Evolutionary conservation across 371 early-diverging fungal genomes (phyloP).

Genomic region (Phascolomyces articulosus): DNA sequence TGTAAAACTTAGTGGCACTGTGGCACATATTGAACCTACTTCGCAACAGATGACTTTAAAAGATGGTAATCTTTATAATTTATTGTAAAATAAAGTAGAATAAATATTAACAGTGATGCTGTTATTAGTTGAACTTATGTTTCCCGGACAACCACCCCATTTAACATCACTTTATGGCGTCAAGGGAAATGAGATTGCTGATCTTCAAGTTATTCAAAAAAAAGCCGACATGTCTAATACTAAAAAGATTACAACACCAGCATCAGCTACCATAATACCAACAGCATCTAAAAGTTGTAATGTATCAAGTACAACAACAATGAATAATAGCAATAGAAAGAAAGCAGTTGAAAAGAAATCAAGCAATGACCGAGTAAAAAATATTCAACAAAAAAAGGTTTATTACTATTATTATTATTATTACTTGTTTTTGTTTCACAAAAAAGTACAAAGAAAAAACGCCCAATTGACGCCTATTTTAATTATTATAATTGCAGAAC

Average conservation of each 20-base stretch:
- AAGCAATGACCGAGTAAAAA: not conserved
- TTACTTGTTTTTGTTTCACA: too few species aligned
- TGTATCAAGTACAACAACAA: not conserved
- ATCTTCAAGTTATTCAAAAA: slow-evolving; percentile 47
- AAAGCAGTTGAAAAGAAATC: not conserved
- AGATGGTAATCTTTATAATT: slow-evolving; percentile 43
- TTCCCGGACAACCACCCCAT: slow-evolving; percentile 41
- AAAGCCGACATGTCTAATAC: slow-evolving; percentile 1
- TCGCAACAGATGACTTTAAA: slow-evolving; percentile 58
- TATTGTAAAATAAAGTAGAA: not conserved
- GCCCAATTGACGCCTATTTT: too few species aligned
- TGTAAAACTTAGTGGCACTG: slow-evolving; percentile 50
- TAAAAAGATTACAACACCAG: not conserved
- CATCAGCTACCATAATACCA: not conserved
- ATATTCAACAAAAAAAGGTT: slow-evolving; percentile 1
- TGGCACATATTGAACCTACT: slow-evolving; percentile 53
- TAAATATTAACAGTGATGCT: not conserved
- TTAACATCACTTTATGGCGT: slow-evolving; percentile 45
- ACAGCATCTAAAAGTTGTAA: slow-evolving; percentile 5
- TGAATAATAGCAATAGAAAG: not conserved
- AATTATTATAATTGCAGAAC: not conserved
- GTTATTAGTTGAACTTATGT: slow-evolving; percentile 28
- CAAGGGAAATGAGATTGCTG: slow-evolving; percentile 50
- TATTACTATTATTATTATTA: not conserved
- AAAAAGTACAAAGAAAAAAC: too few species aligned